Conservation (phyloP, 106 monocot species). For the Acanthochlamys bracteata region DNA sequence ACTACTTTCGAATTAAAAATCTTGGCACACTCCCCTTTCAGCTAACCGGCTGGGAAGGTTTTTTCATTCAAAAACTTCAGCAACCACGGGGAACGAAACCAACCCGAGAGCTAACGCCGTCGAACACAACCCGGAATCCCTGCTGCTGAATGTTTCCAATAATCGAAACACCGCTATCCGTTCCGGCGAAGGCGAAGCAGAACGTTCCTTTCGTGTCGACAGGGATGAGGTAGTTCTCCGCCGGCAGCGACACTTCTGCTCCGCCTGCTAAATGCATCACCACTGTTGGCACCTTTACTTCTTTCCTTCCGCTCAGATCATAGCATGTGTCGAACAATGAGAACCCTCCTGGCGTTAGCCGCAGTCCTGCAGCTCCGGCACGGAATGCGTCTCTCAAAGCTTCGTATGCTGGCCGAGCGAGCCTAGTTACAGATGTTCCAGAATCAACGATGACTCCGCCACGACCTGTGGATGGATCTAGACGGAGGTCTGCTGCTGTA, state of each 20-base stretch:
- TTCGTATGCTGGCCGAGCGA: conserved; percentile 42
- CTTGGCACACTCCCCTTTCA: too few species aligned
- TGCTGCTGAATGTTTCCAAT: conserved; percentile 87
- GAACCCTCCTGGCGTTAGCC: conserved; percentile 31
- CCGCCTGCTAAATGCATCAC: conserved; percentile 46
- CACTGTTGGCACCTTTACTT: conserved; percentile 72
- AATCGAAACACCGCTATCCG: conserved; percentile 56
- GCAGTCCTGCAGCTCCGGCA: conserved; percentile 38
- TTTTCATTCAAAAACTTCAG: too few species aligned
- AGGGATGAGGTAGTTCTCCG: conserved; percentile 79
- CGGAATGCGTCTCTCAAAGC: conserved; percentile 70
- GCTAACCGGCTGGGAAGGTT: too few species aligned
- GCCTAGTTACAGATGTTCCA: conserved; percentile 76
- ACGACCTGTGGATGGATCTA: conserved; percentile 49
- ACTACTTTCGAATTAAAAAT: too few species aligned
- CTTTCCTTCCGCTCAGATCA: conserved; percentile 47
- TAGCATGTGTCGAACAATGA: conserved; percentile 88
- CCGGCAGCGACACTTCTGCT: conserved; percentile 44
- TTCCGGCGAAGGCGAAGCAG: conserved; percentile 77
- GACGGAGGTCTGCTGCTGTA: conserved; percentile 21
- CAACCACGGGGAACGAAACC: conserved; percentile 26
- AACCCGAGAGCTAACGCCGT: conserved; percentile 19
- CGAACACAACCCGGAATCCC: conserved; percentile 56
- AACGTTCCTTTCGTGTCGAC: conserved; percentile 54
- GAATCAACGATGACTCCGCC: conserved; percentile 91